Conservation (phyloP, 352 stramenopile genomes). For the Phytopythium helicoides region DNA sequence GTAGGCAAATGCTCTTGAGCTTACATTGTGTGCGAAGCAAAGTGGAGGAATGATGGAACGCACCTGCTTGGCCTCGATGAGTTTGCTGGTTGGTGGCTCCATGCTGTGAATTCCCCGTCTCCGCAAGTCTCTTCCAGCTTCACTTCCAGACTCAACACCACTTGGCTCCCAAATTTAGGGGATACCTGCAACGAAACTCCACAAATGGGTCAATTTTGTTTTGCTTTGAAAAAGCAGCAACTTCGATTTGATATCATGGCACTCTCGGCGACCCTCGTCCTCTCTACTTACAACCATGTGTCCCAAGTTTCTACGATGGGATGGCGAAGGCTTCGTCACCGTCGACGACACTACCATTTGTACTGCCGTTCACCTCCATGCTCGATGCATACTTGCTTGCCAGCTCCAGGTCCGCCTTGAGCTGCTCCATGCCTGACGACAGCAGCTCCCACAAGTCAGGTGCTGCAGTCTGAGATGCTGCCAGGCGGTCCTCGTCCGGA, state of each 20-base stretch:
- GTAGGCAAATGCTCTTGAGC: too few species aligned
- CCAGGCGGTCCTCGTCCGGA: slow-evolving; percentile 59
- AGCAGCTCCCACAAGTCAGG: slow-evolving; percentile 85
- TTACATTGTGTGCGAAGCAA: too few species aligned
- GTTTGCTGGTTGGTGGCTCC: slow-evolving; percentile 58
- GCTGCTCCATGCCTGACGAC: slow-evolving; percentile 86
- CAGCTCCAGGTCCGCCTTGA: slow-evolving; percentile 85
- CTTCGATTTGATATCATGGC: not conserved
- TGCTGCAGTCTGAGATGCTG: slow-evolving; percentile 48
- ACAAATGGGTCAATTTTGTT: too few species aligned
- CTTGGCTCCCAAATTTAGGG: too few species aligned
- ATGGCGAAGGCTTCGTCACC: slow-evolving; percentile 56
- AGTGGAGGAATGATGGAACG: not conserved
- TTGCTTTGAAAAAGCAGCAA: too few species aligned
- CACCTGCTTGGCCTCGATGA: slow-evolving; percentile 82
- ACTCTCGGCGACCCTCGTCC: slow-evolving; percentile 3
- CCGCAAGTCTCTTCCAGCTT: too few species aligned
- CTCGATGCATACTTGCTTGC: slow-evolving; percentile 85
- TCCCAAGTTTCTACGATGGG: slow-evolving; percentile 27
- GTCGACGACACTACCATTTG: slow-evolving; percentile 28
- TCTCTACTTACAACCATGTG: not conserved
- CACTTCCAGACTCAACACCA: too few species aligned
- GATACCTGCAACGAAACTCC: too few species aligned
- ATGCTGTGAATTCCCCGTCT: too few species aligned
- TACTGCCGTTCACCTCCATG: slow-evolving; percentile 25